Percentiles rank a stretch among this genome's conserved stretches.
These are phyloP conservation scores for Xylaria sp. DNA, from an alignment of 2,329 filamentous ascomycete genomes.

Conservation along the genomic window DNA sequence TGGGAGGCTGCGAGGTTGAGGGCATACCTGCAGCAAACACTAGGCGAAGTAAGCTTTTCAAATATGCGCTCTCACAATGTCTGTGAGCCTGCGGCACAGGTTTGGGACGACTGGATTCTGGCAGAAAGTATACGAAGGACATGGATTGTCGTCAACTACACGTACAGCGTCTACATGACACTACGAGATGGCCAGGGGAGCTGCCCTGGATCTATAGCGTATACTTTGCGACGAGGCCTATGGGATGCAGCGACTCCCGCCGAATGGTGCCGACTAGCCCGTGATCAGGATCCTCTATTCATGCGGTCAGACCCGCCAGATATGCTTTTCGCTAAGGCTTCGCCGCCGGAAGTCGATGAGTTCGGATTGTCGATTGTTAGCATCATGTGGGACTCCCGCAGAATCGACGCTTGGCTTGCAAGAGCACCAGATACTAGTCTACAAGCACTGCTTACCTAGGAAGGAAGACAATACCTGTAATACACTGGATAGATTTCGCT, in stretches of 20 bases:
- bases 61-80: background rate
- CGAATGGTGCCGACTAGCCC: conserved; percentile 1
- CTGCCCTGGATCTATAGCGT: conserved; percentile 10
- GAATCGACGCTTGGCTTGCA: conserved; percentile 11
- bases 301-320: conserved; percentile 16
- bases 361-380: conserved; percentile 10
- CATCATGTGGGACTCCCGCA: conserved; percentile 21
- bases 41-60: background rate
- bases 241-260: conserved; percentile 11
- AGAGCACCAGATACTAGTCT: conserved; percentile 4
- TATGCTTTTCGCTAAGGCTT: background rate
- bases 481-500: background rate
- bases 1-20: conserved; percentile 7
- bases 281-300: conserved; percentile 14
- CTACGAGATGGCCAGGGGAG: conserved; percentile 14
- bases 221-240: conserved; percentile 6
- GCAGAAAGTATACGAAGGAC: conserved; percentile 16
- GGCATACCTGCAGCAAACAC: background rate
- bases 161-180: conserved; percentile 5
- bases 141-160: conserved; percentile 9
- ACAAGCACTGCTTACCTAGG: background rate
- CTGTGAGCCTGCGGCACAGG: background rate
- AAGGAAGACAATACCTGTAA: background rate
- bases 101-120: conserved; percentile 14
- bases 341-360: conserved; percentile 3